Evolutionary conservation across 1,284 basidiomycete species (phyloP).

Genomic region (Malassezia sp.): DNA sequence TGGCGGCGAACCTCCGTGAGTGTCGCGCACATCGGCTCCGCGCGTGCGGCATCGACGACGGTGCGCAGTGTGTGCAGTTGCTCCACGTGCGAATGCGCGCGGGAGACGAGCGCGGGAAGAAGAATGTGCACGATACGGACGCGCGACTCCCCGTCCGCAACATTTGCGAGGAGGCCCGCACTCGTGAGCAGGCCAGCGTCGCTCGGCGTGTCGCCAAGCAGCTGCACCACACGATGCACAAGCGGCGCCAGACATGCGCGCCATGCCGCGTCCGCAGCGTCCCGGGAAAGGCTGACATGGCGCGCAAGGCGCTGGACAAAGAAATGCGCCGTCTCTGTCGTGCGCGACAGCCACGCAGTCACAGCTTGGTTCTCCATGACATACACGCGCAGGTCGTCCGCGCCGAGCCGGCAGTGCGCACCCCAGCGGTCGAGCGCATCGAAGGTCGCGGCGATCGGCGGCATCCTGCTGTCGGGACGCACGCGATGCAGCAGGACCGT

Average conservation of each 20-base stretch:
- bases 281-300: neutral
- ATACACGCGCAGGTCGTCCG: neutral
- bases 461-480: neutral
- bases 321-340: neutral
- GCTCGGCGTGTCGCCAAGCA: neutral
- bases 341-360: slow-evolving; percentile 5
- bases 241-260: slow-evolving; percentile 3
- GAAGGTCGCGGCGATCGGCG: neutral
- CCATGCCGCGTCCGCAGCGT: neutral
- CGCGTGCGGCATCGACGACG: neutral
- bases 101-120: too few relatives aligned
- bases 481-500: slow-evolving; percentile 7
- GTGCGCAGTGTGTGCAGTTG: neutral
- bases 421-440: slow-evolving; percentile 6
- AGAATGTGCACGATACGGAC: neutral
- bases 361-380: slow-evolving; percentile 1
- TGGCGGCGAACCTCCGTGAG: too few relatives aligned
- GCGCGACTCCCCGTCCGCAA: neutral
- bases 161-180: neutral
- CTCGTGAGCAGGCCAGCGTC: neutral
- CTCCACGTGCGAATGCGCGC: neutral
- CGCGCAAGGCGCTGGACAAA: neutral
- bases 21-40: too few relatives aligned
- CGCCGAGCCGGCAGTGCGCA: neutral
- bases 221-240: slow-evolving; percentile 1